Evolutionary conservation across 192 early-diverging fungal genomes (phyloP).

Genomic region (Rhizophagus prolifer): DNA sequence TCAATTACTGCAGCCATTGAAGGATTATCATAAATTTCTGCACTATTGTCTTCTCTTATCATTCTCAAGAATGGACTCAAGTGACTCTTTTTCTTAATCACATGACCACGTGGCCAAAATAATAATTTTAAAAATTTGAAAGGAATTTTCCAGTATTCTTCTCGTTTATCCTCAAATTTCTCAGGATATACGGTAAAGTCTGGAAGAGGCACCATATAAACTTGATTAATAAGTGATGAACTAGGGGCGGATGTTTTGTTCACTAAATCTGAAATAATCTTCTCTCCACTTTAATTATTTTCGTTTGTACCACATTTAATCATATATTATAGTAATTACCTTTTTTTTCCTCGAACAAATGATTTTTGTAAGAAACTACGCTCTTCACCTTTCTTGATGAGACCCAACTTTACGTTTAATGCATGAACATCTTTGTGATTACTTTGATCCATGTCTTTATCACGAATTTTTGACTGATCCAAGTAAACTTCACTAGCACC

Average conservation of each 20-base stretch:
- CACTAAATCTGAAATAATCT: too few relatives aligned
- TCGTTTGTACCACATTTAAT: too few relatives aligned
- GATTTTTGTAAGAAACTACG: too few relatives aligned
- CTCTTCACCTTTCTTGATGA: background rate
- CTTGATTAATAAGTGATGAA: background rate
- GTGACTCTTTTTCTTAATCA: background rate
- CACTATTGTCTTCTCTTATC: background rate
- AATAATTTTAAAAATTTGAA: background rate
- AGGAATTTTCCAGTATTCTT: background rate
- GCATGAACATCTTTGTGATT: background rate
- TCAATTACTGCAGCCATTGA: background rate
- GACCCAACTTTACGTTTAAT: background rate
- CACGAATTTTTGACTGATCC: background rate
- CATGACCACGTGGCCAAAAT: background rate
- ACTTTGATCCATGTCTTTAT: background rate
- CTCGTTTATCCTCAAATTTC: background rate
- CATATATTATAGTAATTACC: too few relatives aligned
- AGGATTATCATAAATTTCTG: background rate
- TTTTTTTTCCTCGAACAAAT: too few relatives aligned
- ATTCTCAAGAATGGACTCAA: background rate
- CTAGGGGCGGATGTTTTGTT: too few relatives aligned
- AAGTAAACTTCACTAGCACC: background rate
- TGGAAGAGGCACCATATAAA: constrained; percentile 1
- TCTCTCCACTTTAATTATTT: too few relatives aligned
- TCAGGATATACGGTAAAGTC: constrained; percentile 6